Evolutionary conservation across 352 stramenopile genomes (phyloP).

Genomic region (Globisporangium nagaii): DNA sequence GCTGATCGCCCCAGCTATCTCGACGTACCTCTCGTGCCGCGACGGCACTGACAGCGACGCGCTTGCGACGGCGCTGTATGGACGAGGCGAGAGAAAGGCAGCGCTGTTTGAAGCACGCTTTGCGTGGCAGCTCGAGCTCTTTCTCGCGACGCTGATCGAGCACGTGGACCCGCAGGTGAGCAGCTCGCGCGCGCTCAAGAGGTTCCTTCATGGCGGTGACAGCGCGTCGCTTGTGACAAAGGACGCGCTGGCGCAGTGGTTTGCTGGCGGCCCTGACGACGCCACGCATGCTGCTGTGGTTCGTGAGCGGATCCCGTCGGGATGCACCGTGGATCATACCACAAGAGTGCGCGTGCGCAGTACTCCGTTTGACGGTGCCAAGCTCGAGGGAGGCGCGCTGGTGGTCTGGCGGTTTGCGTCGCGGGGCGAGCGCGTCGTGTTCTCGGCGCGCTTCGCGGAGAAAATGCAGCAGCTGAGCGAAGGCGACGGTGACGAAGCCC

Average conservation of each 20-base stretch:
- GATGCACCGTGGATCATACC: not conserved
- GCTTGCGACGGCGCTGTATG: too few species aligned
- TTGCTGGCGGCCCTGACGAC: not conserved
- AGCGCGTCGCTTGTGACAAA: not conserved
- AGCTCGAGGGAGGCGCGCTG: too few species aligned
- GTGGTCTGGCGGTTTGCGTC: not conserved
- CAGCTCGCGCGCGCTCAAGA: not conserved
- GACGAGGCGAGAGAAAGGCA: too few species aligned
- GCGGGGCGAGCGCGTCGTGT: not conserved
- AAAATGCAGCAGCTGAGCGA: not conserved
- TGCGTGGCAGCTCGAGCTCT: conserved; percentile 1
- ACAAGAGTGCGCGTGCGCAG: not conserved
- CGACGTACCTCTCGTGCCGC: not conserved
- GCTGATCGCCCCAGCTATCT: not conserved
- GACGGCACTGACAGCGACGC: not conserved
- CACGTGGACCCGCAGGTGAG: not conserved
- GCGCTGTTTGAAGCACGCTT: not conserved
- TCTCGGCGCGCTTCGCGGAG: not conserved
- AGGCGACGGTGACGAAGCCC: not conserved
- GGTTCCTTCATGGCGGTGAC: not conserved
- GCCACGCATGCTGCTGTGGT: not conserved
- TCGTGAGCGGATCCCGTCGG: not conserved
- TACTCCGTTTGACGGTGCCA: too few species aligned
- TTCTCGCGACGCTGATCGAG: not conserved
- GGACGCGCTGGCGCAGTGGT: not conserved